phyloP scores from a whole-genome alignment of 2,329 filamentous ascomycete species.

The Rhynchosporium agropyri region DNA sequence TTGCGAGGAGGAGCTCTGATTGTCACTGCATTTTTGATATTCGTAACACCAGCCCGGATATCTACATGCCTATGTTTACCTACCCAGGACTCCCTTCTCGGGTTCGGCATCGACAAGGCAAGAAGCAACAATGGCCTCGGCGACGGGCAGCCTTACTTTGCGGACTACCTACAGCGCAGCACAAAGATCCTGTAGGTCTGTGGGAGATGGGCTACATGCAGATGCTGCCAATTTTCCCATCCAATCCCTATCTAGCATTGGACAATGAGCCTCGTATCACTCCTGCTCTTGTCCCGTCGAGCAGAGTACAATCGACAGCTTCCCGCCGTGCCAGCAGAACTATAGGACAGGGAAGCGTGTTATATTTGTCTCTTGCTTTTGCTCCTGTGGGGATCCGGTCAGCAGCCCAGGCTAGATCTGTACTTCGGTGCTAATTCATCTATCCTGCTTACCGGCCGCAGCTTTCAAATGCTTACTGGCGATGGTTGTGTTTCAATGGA shows the following conservation, averaged over 20 bases:
- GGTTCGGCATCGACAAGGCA: slow-evolving; percentile 14
- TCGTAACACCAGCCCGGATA: slow-evolving; percentile 28
- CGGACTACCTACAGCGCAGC: slow-evolving; percentile 17
- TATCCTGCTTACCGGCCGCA: slow-evolving; percentile 20
- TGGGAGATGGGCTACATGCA: slow-evolving; percentile 9
- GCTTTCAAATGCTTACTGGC: slow-evolving; percentile 18
- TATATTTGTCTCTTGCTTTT: slow-evolving; percentile 25
- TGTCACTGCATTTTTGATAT: slow-evolving; percentile 16
- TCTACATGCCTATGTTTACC: slow-evolving; percentile 6
- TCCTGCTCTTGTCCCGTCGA: slow-evolving; percentile 11
- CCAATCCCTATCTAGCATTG: slow-evolving; percentile 15
- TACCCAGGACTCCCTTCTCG: not conserved
- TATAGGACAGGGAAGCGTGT: slow-evolving; percentile 18
- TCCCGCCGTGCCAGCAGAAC: slow-evolving; percentile 15
- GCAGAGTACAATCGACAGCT: slow-evolving; percentile 13
- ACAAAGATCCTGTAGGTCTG: slow-evolving; percentile 13
- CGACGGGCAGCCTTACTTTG: slow-evolving; percentile 6
- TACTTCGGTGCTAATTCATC: slow-evolving; percentile 5
- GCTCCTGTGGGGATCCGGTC: slow-evolving; percentile 24
- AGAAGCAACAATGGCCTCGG: not conserved
- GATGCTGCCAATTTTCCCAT: slow-evolving; percentile 15
- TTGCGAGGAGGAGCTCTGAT: not conserved
- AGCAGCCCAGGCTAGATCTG: slow-evolving; percentile 5
- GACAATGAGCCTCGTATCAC: slow-evolving; percentile 18
- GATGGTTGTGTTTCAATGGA: slow-evolving; percentile 24